Percentiles rank a stretch among this genome's conserved stretches.
Evolutionary conservation across 352 stramenopile genomes (phyloP).

Genomic region (Phytophthora hibernalis): DNA sequence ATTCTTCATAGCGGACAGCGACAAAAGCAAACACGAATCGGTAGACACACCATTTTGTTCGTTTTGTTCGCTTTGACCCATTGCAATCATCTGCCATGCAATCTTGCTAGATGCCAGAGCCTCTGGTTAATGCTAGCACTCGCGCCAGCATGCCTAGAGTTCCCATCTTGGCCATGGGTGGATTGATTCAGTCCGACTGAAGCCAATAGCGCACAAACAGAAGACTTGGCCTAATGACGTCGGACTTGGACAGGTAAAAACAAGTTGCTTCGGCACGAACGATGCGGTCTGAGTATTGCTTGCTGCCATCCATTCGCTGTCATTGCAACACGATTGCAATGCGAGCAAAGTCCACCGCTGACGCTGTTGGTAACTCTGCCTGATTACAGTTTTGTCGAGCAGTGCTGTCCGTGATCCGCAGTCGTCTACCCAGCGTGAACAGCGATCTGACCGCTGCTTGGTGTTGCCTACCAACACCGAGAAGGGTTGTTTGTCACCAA

Average conservation of each 20-base stretch:
- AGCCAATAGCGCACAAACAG: slow-evolving; percentile 1
- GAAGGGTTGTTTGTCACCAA: not conserved
- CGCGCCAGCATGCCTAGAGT: not conserved
- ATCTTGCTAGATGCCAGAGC: too few relatives aligned
- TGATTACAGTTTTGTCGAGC: slow-evolving; percentile 44
- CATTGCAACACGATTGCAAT: not conserved
- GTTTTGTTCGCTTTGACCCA: slow-evolving; percentile 1
- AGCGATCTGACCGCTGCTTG: not conserved
- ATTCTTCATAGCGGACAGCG: not conserved
- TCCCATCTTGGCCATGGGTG: not conserved
- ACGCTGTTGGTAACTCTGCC: slow-evolving; percentile 7
- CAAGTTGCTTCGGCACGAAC: not conserved
- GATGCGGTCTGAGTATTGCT: slow-evolving; percentile 3
- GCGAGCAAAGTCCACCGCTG: slow-evolving; percentile 12
- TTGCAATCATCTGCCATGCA: not conserved
- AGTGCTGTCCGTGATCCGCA: slow-evolving; percentile 9
- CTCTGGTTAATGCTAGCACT: too few relatives aligned
- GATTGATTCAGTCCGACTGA: too few relatives aligned
- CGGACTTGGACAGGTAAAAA: not conserved
- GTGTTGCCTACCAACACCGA: slow-evolving; percentile 12
- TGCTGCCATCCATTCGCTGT: slow-evolving; percentile 20
- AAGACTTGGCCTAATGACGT: too few relatives aligned
- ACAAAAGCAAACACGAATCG: not conserved
- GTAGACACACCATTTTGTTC: not conserved
- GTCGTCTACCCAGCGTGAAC: not conserved